These are phyloP conservation scores for Trypanosoma vivax DNA, from an alignment of 208 protist species.

Conservation along the genomic window DNA sequence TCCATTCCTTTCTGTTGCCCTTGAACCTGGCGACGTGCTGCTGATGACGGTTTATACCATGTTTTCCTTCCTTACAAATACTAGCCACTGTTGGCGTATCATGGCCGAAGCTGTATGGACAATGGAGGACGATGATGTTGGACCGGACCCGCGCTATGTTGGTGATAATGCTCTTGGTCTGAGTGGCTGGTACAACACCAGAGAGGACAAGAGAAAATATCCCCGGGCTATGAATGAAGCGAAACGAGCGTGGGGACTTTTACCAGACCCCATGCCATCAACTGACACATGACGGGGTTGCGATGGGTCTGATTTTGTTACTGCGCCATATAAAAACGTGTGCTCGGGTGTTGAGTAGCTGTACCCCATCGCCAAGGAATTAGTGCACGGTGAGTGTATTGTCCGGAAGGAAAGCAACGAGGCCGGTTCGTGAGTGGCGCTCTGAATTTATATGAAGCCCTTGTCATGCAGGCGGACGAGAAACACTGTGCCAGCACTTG, in stretches of 20 bases:
- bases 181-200: conserved; percentile 32
- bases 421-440: too few relatives aligned
- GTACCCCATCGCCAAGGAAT: too few relatives aligned
- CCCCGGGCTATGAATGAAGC: conserved; percentile 52
- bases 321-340: too few relatives aligned
- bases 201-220: conserved; percentile 45
- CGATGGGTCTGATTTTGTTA: background rate
- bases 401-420: too few relatives aligned
- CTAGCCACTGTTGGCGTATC: conserved; percentile 59
- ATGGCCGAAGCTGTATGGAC: conserved; percentile 75
- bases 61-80: conserved; percentile 72
- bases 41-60: conserved; percentile 85
- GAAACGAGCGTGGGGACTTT: conserved; percentile 64
- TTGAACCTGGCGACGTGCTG: conserved; percentile 72
- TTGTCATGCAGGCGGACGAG: too few relatives aligned
- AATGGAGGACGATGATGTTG: conserved; percentile 83
- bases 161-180: conserved; percentile 47
- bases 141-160: conserved; percentile 71
- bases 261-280: conserved; percentile 18
- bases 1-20: conserved; percentile 51
- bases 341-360: too few relatives aligned
- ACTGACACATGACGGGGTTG: background rate
- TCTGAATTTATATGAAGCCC: too few relatives aligned
- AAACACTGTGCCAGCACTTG: too few relatives aligned
- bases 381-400: too few relatives aligned